Evolutionary conservation across 2,329 filamentous ascomycete species (phyloP).

Genomic region (Fusarium piperis): DNA sequence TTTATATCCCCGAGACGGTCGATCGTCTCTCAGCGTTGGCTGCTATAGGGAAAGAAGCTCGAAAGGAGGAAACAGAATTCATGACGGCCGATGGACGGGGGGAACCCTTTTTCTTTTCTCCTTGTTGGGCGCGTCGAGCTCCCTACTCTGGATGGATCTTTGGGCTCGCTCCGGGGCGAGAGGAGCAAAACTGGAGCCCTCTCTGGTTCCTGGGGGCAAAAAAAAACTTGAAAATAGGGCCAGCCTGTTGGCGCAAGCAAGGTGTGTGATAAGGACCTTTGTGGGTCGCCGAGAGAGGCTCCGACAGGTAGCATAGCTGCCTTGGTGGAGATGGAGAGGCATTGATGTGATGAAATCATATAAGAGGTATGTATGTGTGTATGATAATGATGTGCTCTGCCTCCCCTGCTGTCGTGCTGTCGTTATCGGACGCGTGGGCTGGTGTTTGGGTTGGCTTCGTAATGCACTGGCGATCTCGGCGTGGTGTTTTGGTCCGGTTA

Average conservation of each 20-base stretch:
- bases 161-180: constrained; percentile 37
- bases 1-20: constrained; percentile 18
- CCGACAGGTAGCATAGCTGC: constrained; percentile 19
- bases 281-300: constrained; percentile 46
- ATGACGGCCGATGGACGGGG: constrained; percentile 30
- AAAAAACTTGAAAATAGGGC: constrained; percentile 12
- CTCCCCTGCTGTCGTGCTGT: constrained; percentile 4
- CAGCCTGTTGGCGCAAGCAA: not conserved
- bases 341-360: constrained; percentile 13
- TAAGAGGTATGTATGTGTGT: constrained; percentile 10
- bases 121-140: not conserved
- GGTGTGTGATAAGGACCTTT: constrained; percentile 38
- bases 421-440: constrained; percentile 16
- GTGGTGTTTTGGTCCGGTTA: constrained; percentile 31
- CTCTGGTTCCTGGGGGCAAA: constrained; percentile 25
- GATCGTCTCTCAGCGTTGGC: constrained; percentile 27
- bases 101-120: constrained; percentile 18
- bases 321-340: not conserved
- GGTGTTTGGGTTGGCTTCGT: constrained; percentile 4
- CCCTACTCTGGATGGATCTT: constrained; percentile 18
- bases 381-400: constrained; percentile 29
- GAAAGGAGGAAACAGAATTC: constrained; percentile 25
- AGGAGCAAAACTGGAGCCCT: constrained; percentile 42
- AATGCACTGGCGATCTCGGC: constrained; percentile 24
- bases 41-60: constrained; percentile 13